Percentiles rank a stretch among this genome's conserved stretches.
Conservation (phyloP, 1,284 basidiomycete species). For the Phlebopus sp. region DNA sequence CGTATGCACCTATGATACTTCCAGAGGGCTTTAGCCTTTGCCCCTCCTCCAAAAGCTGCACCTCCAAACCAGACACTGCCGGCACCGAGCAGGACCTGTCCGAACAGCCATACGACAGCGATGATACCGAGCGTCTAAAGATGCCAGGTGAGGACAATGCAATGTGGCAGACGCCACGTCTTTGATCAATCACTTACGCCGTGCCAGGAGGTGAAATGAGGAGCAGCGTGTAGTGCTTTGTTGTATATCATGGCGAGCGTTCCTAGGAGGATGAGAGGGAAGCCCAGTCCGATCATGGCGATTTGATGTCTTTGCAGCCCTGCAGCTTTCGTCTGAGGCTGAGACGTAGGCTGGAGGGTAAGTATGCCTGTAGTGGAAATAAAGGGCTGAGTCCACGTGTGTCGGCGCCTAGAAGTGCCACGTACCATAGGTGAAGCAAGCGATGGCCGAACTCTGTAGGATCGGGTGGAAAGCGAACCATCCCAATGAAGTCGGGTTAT, state of each 20-base stretch:
- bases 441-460: conserved; percentile 54
- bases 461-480: conserved; percentile 68
- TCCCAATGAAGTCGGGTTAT: conserved; percentile 45
- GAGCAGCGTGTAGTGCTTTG: conserved; percentile 44
- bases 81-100: conserved; percentile 56
- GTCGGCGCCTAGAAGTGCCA: background rate
- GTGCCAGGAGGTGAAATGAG: conserved; percentile 68
- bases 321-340: conserved; percentile 60
- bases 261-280: conserved; percentile 55
- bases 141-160: conserved; percentile 3
- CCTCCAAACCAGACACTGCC: conserved; percentile 71
- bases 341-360: conserved; percentile 72
- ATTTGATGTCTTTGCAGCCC: conserved; percentile 65
- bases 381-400: background rate
- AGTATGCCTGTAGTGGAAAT: conserved; percentile 50
- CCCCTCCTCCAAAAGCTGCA: conserved; percentile 58
- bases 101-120: conserved; percentile 50
- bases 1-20: conserved; percentile 65
- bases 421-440: conserved; percentile 58
- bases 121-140: conserved; percentile 54
- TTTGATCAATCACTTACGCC: conserved; percentile 43
- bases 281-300: conserved; percentile 49
- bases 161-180: background rate
- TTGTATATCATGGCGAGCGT: conserved; percentile 52
- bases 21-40: conserved; percentile 67